Evolutionary conservation across 2,329 filamentous ascomycete species (phyloP).

Genomic region (Phaeosphaeria sp.): DNA sequence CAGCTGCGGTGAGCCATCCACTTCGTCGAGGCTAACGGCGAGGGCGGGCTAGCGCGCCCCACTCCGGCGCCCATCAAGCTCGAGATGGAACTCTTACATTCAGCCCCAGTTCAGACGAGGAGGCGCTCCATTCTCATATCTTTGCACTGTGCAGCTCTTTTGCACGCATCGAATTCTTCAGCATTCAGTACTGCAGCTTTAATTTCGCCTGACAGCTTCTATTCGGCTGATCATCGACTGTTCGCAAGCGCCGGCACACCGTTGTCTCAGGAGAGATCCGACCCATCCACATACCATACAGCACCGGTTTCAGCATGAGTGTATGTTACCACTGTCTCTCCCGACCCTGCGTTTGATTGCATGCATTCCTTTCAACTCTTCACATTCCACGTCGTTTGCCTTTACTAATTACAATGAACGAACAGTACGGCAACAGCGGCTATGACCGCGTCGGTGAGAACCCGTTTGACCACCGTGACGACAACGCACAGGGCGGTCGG

Average conservation of each 20-base stretch:
- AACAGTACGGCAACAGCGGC: slow-evolving; percentile 51
- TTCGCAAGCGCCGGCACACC: slow-evolving; percentile 20
- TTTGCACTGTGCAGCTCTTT: slow-evolving; percentile 12
- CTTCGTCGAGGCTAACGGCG: neutral
- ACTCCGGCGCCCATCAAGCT: slow-evolving; percentile 4
- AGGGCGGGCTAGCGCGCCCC: slow-evolving; percentile 10
- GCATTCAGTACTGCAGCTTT: neutral
- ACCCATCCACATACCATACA: slow-evolving; percentile 40
- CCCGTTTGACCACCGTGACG: slow-evolving; percentile 51
- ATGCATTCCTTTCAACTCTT: slow-evolving; percentile 10
- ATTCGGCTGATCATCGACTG: slow-evolving; percentile 8
- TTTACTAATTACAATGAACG: slow-evolving; percentile 28
- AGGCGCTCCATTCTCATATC: slow-evolving; percentile 12
- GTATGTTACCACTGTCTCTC: slow-evolving; percentile 32
- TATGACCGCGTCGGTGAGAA: slow-evolving; percentile 52
- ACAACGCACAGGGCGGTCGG: slow-evolving; percentile 52
- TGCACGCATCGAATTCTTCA: neutral
- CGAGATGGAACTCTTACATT: slow-evolving; percentile 8
- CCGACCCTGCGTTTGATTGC: slow-evolving; percentile 36
- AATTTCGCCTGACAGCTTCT: neutral
- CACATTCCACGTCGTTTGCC: slow-evolving; percentile 10
- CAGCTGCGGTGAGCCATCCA: slow-evolving; percentile 13
- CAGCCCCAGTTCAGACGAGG: slow-evolving; percentile 24
- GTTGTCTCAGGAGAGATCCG: slow-evolving; percentile 46
- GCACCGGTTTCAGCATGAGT: slow-evolving; percentile 49